Evolutionary conservation across 192 early-diverging fungal genomes (phyloP), one percentile per base, ranked within the genome.

Genomic region (Entomortierella chlamydospora): DNA sequence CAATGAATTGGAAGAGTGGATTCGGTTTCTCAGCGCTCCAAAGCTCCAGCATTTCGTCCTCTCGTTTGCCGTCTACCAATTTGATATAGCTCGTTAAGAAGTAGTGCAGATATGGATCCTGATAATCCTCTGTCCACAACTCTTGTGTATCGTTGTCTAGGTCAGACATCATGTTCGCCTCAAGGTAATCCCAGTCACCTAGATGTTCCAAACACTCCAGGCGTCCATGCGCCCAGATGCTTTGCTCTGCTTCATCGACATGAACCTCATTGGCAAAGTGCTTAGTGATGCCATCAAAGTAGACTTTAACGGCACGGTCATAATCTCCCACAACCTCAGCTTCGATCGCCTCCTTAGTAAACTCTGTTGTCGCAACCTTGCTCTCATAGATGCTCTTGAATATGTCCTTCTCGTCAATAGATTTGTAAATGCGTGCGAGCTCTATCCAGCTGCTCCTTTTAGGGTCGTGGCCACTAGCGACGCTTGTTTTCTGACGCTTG

Each of bases 301-400:
- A 84, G 23, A 74, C 25, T n/a, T 73, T 65, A 15, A 61, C 83
- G 4, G 93, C 92, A 5, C 60, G 37, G 4, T 84, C 86, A 42
- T 85, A 90, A 51, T 92, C 82, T 12, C 90, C 90, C 2, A 84
- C 30, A 9, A 87, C 70, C 63, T 94, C 90, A 22, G 88, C 85
- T 22, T 85, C 72, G 25, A 93, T 89, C 20, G 92, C 93, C 25
- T 82, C 85, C 57, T 85, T 89, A 2, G 88, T 84, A 28, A 67
- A 17, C 70, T 65, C 69, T 33, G 70, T 76, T 0, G 84, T 81
- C 17, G 89, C 85, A 47, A 92, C 84, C 25, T 87, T 83, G 29
- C 68, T 81, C 51, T 90, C 86, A 72, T 89, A 91, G 13, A 93
- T 83, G 25, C 86, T 85, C 57, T 87, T 81, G 66, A 89, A 93